Evolutionary conservation across 306 rosid species (phyloP), one percentile per base, ranked within the genome.

Genomic region (Castanea mollissima): DNA sequence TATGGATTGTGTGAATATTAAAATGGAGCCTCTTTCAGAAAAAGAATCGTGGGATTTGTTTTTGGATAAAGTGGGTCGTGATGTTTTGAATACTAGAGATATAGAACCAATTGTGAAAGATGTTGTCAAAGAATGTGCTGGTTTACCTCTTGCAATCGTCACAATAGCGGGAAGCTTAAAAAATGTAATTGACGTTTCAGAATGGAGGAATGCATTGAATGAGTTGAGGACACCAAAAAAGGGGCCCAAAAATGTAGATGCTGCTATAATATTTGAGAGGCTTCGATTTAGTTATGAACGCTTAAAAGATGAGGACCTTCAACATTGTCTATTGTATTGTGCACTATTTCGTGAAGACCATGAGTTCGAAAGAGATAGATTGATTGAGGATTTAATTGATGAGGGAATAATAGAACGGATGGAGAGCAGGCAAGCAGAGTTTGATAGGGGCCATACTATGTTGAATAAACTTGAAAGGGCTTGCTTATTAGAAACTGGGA

Each of bases 331-430:
- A 63, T 65, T 86, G 7, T 44, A 64, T 4, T 70, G 73, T 64
- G 74, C 86, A 9, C 72, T 85, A 15, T 85, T 60, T 51, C 70
- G 71, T 27, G 74, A 82, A 75, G 88, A 59, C 55, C 76, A 73
- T 46, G 63, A 56, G 60, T 79, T 85, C n/a, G 55, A 71, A 59
- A 75, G 82, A 20, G 86, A 78, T 8, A 13, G 10, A 23, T 68
- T 85, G 79, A 79, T 79, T 19, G 84, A 79, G 16, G 71, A 49
- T 25, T 82, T 80, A 6, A 60, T 74, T 67, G 79, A 79, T 14
- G 79, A 81, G 65, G 82, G 82, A 67, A 69, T 82, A 32, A 58
- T 82, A 1, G 21, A 82, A 6, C 77, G 79, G 18, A 71, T 56
- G 79, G 82, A 25, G 25, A 79, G 71, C 23, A 35, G 76, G 82